A percentile compares a stretch with the other conserved stretches of the same genome.
Conservation (phyloP, 805 yeast genomes). For the Ogataea saltuana region DNA sequence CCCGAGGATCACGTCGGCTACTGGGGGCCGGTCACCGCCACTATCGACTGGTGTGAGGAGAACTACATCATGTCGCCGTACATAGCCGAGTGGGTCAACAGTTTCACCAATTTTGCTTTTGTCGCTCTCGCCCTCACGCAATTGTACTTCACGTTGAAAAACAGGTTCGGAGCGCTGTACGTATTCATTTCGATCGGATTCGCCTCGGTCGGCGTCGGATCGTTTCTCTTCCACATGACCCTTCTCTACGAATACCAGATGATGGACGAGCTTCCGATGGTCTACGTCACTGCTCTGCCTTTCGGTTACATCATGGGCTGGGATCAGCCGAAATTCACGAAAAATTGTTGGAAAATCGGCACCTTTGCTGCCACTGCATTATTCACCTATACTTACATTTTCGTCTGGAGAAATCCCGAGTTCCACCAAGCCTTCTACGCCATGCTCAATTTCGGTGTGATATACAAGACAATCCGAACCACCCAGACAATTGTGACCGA, state of each 20-base stretch:
- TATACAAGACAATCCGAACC: slow-evolving; percentile 50
- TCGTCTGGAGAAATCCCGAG: slow-evolving; percentile 73
- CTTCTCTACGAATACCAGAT: slow-evolving; percentile 84
- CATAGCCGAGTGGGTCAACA: slow-evolving; percentile 88
- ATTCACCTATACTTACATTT: slow-evolving; percentile 70
- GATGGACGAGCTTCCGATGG: slow-evolving; percentile 96
- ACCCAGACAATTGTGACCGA: slow-evolving; percentile 28
- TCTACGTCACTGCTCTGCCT: slow-evolving; percentile 95
- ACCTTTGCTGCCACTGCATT: slow-evolving; percentile 37
- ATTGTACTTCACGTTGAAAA: slow-evolving; percentile 55
- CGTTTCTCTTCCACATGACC: slow-evolving; percentile 97
- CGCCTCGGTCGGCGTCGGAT: slow-evolving; percentile 86
- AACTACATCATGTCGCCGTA: slow-evolving; percentile 85
- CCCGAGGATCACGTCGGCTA: slow-evolving; percentile 23
- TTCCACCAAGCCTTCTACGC: slow-evolving; percentile 90
- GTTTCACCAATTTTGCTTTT: slow-evolving; percentile 63
- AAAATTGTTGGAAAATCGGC: slow-evolving; percentile 28
- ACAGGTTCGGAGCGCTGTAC: slow-evolving; percentile 71
- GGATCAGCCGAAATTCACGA: slow-evolving; percentile 25
- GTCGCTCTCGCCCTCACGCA: slow-evolving; percentile 35
- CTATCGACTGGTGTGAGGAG: slow-evolving; percentile 99
- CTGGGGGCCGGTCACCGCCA: slow-evolving; percentile 86
- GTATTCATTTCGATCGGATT: slow-evolving; percentile 75
- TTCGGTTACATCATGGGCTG: slow-evolving; percentile 45
- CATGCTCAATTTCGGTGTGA: slow-evolving; percentile 68